A percentile compares a stretch with the other conserved stretches of the same genome.
Conservation (phyloP, 257 asterid species). For the Fraxinus cuspidata region DNA sequence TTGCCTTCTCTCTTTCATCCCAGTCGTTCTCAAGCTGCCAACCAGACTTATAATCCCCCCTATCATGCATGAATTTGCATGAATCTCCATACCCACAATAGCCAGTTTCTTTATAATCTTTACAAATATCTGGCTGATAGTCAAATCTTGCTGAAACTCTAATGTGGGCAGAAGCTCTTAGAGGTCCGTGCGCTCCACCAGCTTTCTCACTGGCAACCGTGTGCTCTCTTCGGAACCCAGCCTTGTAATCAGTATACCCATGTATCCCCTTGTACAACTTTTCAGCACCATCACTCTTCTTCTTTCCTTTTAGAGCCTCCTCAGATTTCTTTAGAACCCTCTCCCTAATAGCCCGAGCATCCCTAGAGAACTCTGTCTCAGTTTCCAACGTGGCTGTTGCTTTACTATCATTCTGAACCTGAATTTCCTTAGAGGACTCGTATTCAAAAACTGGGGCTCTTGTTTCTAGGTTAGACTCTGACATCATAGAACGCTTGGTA, state of each 20-base stretch:
- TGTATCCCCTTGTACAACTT: conserved; percentile 76
- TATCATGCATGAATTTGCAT: conserved; percentile 94
- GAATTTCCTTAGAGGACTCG: conserved; percentile 75
- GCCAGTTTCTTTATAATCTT: conserved; percentile 94
- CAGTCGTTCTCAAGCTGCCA: conserved; percentile 97
- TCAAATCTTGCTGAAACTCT: conserved; percentile 95
- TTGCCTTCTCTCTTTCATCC: conserved; percentile 82
- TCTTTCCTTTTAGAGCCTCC: conserved; percentile 68
- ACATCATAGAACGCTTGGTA: conserved; percentile 29
- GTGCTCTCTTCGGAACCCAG: conserved; percentile 91
- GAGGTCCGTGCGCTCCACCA: conserved; percentile 92
- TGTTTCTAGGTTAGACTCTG: conserved; percentile 42
- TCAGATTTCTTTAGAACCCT: conserved; percentile 73
- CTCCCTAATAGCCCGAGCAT: conserved; percentile 86
- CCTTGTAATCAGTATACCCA: conserved; percentile 88
- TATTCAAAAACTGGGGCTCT: conserved; percentile 58
- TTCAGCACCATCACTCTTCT: conserved; percentile 49
- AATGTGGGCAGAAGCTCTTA: conserved; percentile 90
- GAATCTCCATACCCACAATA: conserved; percentile 98
- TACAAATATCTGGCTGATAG: conserved; percentile 95
- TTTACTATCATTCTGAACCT: conserved; percentile 75
- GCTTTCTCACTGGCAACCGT: conserved; percentile 91
- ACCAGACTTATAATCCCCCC: conserved; percentile 94
- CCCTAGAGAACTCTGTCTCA: conserved; percentile 84
- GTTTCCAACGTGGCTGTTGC: conserved; percentile 89